Percentiles rank a stretch among this genome's conserved stretches.
Conservation (phyloP, 2,329 filamentous ascomycete genomes). For the Coniochaeta prunicola region DNA sequence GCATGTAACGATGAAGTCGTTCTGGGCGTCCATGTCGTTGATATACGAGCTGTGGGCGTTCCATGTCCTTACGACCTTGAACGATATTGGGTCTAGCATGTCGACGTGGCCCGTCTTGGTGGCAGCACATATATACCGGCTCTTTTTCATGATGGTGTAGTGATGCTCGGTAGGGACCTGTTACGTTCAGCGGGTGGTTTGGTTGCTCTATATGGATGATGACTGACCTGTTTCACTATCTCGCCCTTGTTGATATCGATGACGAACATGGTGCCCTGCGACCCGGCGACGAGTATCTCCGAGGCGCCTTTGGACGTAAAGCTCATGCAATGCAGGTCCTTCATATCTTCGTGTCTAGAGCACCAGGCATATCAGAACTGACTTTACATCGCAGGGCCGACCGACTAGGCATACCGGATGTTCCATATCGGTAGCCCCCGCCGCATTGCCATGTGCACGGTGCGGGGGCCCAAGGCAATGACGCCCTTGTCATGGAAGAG, state of each 20-base stretch:
- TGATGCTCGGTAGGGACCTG: slow-evolving; percentile 65
- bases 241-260: slow-evolving; percentile 64
- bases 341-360: slow-evolving; percentile 64
- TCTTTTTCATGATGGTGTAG: slow-evolving; percentile 89
- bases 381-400: slow-evolving; percentile 2
- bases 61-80: slow-evolving; percentile 78
- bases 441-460: slow-evolving; percentile 82
- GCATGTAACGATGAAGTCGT: slow-evolving; percentile 92
- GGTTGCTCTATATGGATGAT: slow-evolving; percentile 10
- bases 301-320: slow-evolving; percentile 81
- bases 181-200: slow-evolving; percentile 8
- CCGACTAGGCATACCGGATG: slow-evolving; percentile 50
- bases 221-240: slow-evolving; percentile 56
- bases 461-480: slow-evolving; percentile 72
- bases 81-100: slow-evolving; percentile 72
- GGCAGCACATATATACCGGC: slow-evolving; percentile 85
- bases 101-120: slow-evolving; percentile 77
- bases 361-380: slow-evolving; percentile 2
- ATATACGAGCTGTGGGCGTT: slow-evolving; percentile 83
- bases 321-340: slow-evolving; percentile 87
- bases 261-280: slow-evolving; percentile 79
- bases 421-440: slow-evolving; percentile 86
- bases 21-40: slow-evolving; percentile 95
- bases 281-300: slow-evolving; percentile 80
- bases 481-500: slow-evolving; percentile 88